Base-by-base conservation (phyloP, 176 grass and related monocot species). In the Ensete glaucum region DNA sequence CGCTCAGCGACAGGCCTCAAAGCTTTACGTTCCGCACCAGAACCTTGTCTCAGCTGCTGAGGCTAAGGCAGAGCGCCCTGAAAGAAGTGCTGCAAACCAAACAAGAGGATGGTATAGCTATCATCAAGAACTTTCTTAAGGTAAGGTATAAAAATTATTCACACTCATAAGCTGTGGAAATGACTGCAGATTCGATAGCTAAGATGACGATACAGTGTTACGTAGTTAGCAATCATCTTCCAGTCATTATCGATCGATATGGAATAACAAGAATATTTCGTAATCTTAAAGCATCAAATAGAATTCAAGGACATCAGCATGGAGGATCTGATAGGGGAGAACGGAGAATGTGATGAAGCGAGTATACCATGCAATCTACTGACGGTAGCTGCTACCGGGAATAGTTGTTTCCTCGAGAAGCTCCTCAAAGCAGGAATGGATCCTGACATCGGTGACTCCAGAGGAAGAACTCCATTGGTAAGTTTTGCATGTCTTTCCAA, bases 101-200 rank as follows among this genome's bases (percentile, higher is more conserved):
- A 73, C 90, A 83, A 52, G 90, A 85, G 21, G 95, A 98, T 78
- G 87, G 90, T 60, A 77, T 91, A 25, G 17, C 84, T 72, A 79
- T 97, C 86, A 93, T 98, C 83, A 89, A 73, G 69, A 91, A 94
- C 86, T 94, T 93, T 70, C 80, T 98, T 26, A 94, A 87, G 88
- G 95, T 93, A 17, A 64, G 15, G 11, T 20, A 68, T 24, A 60
- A 17, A n/a, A 7, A 7, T 0, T 14, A 60, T 19, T 62, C 2
- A 62, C 20, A 62, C 7, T 62, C 20, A 62, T 19, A 15, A 58
- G 15, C 20, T 62, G 10, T 62, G 15, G 4, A 15, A 16, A 23
- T 60, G n/a, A 34, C 29, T 34, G 2, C 29, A 34, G 29, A 34
- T 34, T 34, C 3, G 29, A 34, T 34, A 4, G 4, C 29, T 34